Conservation (phyloP, 768 basidiomycete genomes). For the Xerocomellus intermedius region DNA sequence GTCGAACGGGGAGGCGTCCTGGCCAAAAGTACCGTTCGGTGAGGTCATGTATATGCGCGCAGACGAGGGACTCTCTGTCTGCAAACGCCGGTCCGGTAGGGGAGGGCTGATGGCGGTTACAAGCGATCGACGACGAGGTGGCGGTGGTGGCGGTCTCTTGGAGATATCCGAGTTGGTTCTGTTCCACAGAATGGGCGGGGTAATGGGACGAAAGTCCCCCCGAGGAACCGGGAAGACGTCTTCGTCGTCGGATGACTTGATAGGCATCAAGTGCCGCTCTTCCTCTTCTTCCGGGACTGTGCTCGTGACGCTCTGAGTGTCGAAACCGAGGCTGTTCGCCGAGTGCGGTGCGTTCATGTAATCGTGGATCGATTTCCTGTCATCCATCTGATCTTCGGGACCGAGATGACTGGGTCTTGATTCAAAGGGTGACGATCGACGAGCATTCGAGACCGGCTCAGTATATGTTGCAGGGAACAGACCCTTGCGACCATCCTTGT, state of each 20-base stretch:
- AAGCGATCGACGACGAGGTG: constrained; percentile 55
- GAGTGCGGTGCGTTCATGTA: constrained; percentile 24
- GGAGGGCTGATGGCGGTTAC: constrained; percentile 37
- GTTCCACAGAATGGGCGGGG: constrained; percentile 22
- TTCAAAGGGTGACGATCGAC: constrained; percentile 32
- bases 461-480: constrained; percentile 81
- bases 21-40: constrained; percentile 30
- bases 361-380: constrained; percentile 18
- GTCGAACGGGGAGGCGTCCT: constrained; percentile 64
- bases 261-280: constrained; percentile 33
- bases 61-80: constrained; percentile 13
- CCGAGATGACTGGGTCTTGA: constrained; percentile 22
- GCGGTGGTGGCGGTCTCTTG: constrained; percentile 47
- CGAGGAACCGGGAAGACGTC: constrained; percentile 23
- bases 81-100: constrained; percentile 44
- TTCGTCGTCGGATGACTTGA: constrained; percentile 26
- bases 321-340: constrained; percentile 24
- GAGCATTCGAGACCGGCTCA: constrained; percentile 37
- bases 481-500: constrained; percentile 61
- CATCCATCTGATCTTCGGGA: constrained; percentile 24
- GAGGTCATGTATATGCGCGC: constrained; percentile 28
- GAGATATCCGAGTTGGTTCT: constrained; percentile 23
- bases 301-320: constrained; percentile 43
- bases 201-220: constrained; percentile 6
- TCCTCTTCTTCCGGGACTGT: constrained; percentile 46